Percentiles rank a stretch among this genome's conserved stretches.
Evolutionary conservation across 2,329 filamentous ascomycete species (phyloP).

Genomic region (Rutstroemia sp.): DNA sequence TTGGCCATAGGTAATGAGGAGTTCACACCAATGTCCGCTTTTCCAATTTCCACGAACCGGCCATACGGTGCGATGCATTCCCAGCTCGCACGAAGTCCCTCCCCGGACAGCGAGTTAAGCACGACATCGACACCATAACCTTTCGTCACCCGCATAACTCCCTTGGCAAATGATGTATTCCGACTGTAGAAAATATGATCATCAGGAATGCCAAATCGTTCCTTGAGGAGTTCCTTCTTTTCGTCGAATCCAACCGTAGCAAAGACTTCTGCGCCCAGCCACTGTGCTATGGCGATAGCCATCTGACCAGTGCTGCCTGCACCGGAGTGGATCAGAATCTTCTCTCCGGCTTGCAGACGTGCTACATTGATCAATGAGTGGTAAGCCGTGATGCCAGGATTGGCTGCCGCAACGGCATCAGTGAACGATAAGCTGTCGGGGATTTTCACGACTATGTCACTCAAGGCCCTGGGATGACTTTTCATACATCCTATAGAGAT

Average conservation of each 20-base stretch:
- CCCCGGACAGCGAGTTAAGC: not conserved
- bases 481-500: no score
- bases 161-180: not conserved
- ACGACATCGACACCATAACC: not conserved
- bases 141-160: not conserved
- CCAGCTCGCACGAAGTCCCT: not conserved
- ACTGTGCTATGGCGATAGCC: not conserved
- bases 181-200: not conserved
- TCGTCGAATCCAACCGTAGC: not conserved
- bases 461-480: no score
- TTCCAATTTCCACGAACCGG: not conserved
- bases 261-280: not conserved
- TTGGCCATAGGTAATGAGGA: not conserved
- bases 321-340: not conserved
- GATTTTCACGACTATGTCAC: not conserved
- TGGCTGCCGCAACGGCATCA: not conserved
- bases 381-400: not conserved
- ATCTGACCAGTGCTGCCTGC: not conserved
- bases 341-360: not conserved
- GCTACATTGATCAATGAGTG: not conserved
- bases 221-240: not conserved
- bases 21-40: not conserved
- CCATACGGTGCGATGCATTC: not conserved
- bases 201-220: not conserved
- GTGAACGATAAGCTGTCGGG: not conserved